These are phyloP conservation scores for Papilionanthe hybrid DNA, from an alignment of 116 monocot genomes.

Conservation along the genomic window DNA sequence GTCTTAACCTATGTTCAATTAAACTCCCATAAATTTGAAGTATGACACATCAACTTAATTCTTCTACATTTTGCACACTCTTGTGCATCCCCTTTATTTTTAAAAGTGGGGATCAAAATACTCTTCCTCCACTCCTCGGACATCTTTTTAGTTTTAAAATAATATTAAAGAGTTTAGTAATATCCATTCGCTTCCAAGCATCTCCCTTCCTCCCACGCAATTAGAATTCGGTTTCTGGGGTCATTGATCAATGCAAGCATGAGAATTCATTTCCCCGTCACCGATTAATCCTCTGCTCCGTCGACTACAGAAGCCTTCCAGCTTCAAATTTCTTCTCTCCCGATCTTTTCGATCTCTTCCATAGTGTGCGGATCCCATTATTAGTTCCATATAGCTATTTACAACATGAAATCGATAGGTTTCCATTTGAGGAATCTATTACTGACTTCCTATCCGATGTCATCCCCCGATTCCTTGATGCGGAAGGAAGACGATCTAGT, in stretches of 20 bases:
- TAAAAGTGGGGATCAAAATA: no score
- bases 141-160: no score
- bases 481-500: background rate
- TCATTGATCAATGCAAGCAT: constrained; percentile 13
- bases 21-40: no score
- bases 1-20: no score
- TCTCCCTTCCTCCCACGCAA: background rate
- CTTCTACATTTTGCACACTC: no score
- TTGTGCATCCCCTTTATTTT: no score
- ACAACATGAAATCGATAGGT: constrained; percentile 20
- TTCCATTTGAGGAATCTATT: constrained; percentile 33
- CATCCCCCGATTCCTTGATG: constrained; percentile 24
- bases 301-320: constrained; percentile 25
- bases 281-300: constrained; percentile 37
- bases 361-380: constrained; percentile 7
- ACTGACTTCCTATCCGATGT: constrained; percentile 37
- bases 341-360: constrained; percentile 18
- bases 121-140: no score
- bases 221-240: background rate
- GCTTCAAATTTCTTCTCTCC: constrained; percentile 19
- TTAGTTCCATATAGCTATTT: constrained; percentile 10
- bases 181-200: background rate
- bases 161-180: no score
- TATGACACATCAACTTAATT: no score
- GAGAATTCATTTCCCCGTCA: constrained; percentile 50